Evolutionary conservation across 1,284 basidiomycete genomes (phyloP), one percentile per base, ranked within the genome.

Genomic region (Naganishia sp.): DNA sequence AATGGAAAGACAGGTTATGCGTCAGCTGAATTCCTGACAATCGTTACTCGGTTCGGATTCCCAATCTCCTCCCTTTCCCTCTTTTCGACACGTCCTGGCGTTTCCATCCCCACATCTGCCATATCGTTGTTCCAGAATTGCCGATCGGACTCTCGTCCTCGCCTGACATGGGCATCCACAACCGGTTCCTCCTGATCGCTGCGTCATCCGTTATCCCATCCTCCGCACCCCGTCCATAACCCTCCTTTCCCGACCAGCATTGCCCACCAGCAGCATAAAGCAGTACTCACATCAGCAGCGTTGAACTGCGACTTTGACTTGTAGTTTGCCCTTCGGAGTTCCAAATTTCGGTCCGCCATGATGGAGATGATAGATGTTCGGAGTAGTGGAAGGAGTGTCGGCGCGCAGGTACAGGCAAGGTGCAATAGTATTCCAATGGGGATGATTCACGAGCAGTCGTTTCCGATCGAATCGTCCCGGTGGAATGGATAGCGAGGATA

Each of bases 231-330:
- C 32, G 18, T 41, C 28, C 2, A n/a, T 18, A 46, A 9, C 7
- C 45, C 45, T 7, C 18, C 45, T 17, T 18, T 18, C 10, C 51
- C 51, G 7, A 11, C 28, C 15, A 11, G 28, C 6, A 0, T 2
- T 41, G 10, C 32, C 31, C 4, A 18, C 13, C 7, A 47, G 28
- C 25, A 32, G 2, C 21, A 4, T 9, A 45, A 66, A 31, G 28
- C 45, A 56, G 11, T 25, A 72, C 74, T 63, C 57, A 80, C 79
- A 73, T 81, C 80, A 64, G 76, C 75, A 46, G 78, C 76, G 45
- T 79, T 79, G 72, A 80, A 81, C 67, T 79, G 75, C 51, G 77
- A 77, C 72, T 79, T 80, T 51, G 77, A 77, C 73, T 80, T 80
- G 77, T 80, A 81, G 73, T 80, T 80, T 55, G 75, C 74, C 47